Evolutionary conservation across 306 rosid species (phyloP), one percentile per base, ranked within the genome.

Genomic region (Dryas octopetala): DNA sequence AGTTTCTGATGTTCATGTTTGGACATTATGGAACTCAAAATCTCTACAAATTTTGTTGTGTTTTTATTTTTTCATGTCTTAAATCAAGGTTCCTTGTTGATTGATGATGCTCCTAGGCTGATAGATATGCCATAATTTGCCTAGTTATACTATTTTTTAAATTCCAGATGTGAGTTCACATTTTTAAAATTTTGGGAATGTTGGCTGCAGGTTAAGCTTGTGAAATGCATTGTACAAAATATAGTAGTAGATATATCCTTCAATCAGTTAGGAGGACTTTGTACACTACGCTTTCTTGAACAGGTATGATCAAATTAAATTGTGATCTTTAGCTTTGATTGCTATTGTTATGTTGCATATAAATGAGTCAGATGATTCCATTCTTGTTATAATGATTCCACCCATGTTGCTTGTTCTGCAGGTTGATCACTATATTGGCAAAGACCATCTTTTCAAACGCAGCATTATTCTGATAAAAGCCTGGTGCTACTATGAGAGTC

Each of bases 401-500:
- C 58, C 11, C 1, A 57, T 52, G 65, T 64, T 43, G 9, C 71
- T 78, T 50, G 4, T 54, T 76, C 32, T 73, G 62, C 86, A 93
- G 97, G 87, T 91, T 66, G 98, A 93, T 87, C 87, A 85, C 75
- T 89, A 76, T 57, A 83, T 89, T 77, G 89, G 88, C 38, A 91
- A 89, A 83, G 86, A 89, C 76, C 89, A 91, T 83, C 92, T 91
- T 66, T 93, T 93, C 75, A 93, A 93, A 48, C 96, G 96, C 81
- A 93, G 97, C 76, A 85, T 93, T 75, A 89, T 93, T 70, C 81
- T 91, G 76, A 86, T 83, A 68, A 93, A 91, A 80, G 97, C 96
- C 61, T 93, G 98, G 98, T 93, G 98, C 88, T 93, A 89, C 64
- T 93, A 93, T 77, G 95, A 90, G 86, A 93, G 98, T 66, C 95